Conservation (phyloP, 2,329 filamentous ascomycete genomes). For the Paraphoma sp. region DNA sequence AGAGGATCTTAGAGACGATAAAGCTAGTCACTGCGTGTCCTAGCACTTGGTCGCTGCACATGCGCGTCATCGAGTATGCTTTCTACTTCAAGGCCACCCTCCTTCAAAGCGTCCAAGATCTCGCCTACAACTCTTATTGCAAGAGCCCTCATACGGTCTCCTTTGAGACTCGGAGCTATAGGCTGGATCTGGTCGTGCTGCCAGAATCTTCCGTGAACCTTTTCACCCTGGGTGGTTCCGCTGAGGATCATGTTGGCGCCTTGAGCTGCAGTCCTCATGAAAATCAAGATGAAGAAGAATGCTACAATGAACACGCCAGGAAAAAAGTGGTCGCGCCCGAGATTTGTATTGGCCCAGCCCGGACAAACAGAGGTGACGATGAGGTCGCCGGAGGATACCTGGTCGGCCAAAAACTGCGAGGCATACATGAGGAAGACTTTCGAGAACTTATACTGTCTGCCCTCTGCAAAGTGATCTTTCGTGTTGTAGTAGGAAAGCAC, state of each 20-base stretch:
- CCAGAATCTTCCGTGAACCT: slow-evolving; percentile 45
- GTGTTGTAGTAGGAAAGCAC: slow-evolving; percentile 42
- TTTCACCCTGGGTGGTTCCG: slow-evolving; percentile 42
- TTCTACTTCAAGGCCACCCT: slow-evolving; percentile 31
- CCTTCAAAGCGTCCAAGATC: slow-evolving; percentile 39
- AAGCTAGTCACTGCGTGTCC: too few species aligned
- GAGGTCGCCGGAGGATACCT: slow-evolving; percentile 35
- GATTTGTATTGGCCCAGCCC: slow-evolving; percentile 36
- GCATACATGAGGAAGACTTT: slow-evolving; percentile 48
- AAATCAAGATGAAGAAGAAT: slow-evolving; percentile 26
- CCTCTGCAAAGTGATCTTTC: slow-evolving; percentile 31
- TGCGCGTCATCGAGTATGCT: slow-evolving; percentile 14
- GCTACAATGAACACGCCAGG: slow-evolving; percentile 31
- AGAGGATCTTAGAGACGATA: too few species aligned
- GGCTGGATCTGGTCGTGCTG: slow-evolving; percentile 42
- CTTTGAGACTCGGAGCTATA: slow-evolving; percentile 34
- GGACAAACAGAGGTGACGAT: slow-evolving; percentile 48
- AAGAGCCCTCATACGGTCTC: slow-evolving; percentile 40
- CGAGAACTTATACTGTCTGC: slow-evolving; percentile 36
- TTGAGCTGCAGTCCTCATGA: slow-evolving; percentile 33
- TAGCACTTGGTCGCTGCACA: not conserved
- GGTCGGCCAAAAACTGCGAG: slow-evolving; percentile 33
- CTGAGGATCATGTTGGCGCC: slow-evolving; percentile 43
- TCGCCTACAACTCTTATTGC: slow-evolving; percentile 41
- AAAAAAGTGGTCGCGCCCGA: slow-evolving; percentile 41